Conservation (phyloP, 177 flowering plant species). For the Vitis hybrid region DNA sequence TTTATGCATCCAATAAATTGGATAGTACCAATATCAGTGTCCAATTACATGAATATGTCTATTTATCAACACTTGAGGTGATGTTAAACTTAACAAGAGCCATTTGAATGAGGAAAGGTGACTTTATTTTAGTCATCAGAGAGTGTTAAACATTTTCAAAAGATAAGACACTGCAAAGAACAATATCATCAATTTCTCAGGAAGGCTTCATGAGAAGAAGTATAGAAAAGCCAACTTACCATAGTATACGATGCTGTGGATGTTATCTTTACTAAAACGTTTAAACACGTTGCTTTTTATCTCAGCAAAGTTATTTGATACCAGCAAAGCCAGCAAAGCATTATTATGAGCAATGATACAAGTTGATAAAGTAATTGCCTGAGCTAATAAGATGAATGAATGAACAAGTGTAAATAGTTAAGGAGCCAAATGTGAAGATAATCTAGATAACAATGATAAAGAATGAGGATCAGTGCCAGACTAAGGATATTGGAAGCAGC, state of each 20-base stretch:
- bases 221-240: conserved; percentile 54
- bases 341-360: conserved; percentile 97
- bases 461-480: background rate
- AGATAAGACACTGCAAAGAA: background rate
- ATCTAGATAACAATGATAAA: conserved; percentile 1
- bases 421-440: conserved; percentile 40
- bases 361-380: conserved; percentile 92
- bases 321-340: conserved; percentile 88
- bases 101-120: no score
- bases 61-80: no score
- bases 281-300: conserved; percentile 97
- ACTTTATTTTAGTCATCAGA: no score
- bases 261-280: conserved; percentile 84
- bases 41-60: no score
- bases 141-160: background rate
- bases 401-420: conserved; percentile 73
- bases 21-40: no score
- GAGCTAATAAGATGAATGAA: conserved; percentile 93
- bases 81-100: no score
- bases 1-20: no score
- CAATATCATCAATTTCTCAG: background rate
- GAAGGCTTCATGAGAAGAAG: background rate
- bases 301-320: conserved; percentile 97
- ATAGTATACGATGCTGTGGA: conserved; percentile 74
- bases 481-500: conserved; percentile 91